Conservation (phyloP, 2,329 filamentous ascomycete species). For the Fusarium annulatum region DNA sequence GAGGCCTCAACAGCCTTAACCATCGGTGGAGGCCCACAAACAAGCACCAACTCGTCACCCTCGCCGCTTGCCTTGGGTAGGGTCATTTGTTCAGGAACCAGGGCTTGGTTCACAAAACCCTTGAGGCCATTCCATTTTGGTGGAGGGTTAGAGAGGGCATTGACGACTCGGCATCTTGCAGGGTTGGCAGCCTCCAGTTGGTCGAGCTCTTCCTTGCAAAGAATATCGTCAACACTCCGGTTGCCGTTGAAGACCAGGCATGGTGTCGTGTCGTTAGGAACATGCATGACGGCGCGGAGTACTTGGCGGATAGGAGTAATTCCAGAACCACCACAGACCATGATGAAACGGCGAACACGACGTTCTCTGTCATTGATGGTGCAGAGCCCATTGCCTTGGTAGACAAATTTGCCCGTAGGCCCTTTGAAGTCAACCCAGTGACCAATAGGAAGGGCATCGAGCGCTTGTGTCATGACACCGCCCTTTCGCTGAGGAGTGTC, state of each 20-base stretch:
- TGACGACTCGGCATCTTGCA: conserved; percentile 71
- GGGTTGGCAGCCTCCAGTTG: conserved; percentile 63
- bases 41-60: conserved; percentile 71
- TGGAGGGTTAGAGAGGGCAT: conserved; percentile 74
- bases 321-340: conserved; percentile 90
- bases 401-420: conserved; percentile 86
- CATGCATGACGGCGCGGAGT: conserved; percentile 71
- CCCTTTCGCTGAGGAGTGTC: conserved; percentile 67
- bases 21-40: conserved; percentile 83
- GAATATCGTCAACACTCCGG: conserved; percentile 80
- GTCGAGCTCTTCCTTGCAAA: conserved; percentile 80
- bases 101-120: conserved; percentile 72
- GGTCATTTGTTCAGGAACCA: conserved; percentile 71
- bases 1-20: conserved; percentile 73
- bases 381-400: conserved; percentile 75
- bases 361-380: conserved; percentile 67
- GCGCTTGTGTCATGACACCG: conserved; percentile 83
- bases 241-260: conserved; percentile 86
- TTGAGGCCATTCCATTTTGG: conserved; percentile 74
- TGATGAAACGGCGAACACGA: conserved; percentile 75
- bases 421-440: conserved; percentile 87
- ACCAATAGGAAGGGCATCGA: conserved; percentile 78
- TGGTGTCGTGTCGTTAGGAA: conserved; percentile 70
- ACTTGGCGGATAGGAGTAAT: conserved; percentile 94
- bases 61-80: conserved; percentile 49